Conservation (phyloP, 176 grass and related monocot genomes). For the Carex pumila region DNA sequence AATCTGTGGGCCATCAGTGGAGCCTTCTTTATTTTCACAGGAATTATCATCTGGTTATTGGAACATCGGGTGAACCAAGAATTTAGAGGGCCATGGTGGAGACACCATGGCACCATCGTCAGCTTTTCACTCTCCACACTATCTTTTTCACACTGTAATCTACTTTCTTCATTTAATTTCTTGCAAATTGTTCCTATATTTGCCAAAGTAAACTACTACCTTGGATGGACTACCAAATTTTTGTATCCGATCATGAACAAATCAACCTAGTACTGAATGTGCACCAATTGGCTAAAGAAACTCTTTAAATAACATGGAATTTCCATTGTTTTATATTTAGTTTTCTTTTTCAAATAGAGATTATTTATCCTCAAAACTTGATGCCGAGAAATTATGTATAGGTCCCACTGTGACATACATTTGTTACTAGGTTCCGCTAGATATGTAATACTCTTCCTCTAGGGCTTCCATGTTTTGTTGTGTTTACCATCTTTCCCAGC, state of each 20-base stretch:
- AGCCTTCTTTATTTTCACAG: conserved; percentile 52
- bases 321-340: background rate
- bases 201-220: background rate
- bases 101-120: background rate
- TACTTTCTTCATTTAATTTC: background rate
- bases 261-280: background rate
- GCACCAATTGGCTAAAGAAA: too few relatives aligned
- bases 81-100: background rate
- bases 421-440: too few relatives aligned
- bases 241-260: background rate
- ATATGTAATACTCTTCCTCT: background rate
- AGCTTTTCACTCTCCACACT: background rate
- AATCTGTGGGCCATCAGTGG: conserved; percentile 42
- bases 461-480: too few relatives aligned
- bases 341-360: background rate
- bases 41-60: conserved; percentile 24
- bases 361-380: too few relatives aligned
- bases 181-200: background rate
- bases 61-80: conserved; percentile 19
- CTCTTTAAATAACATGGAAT: too few relatives aligned
- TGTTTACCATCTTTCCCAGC: too few relatives aligned
- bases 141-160: background rate
- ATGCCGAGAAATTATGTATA: too few relatives aligned
- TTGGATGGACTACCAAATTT: background rate
- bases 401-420: too few relatives aligned